Base-by-base conservation (phyloP, 352 stramenopile species). In the Globisporangium radiosum region DNA sequence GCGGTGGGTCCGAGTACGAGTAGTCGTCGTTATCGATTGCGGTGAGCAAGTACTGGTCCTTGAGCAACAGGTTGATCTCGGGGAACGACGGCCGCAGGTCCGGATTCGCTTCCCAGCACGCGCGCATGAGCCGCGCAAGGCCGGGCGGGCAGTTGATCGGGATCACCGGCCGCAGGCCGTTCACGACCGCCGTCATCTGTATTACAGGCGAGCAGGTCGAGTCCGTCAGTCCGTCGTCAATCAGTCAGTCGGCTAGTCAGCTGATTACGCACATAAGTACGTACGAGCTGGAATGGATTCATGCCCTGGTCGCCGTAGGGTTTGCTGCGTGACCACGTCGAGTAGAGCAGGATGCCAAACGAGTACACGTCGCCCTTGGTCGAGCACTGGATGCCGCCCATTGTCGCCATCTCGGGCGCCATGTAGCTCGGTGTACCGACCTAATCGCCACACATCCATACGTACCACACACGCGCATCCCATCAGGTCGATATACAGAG, bases 341-440 rank as follows among this genome's bases (percentile, higher is more conserved):
- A 92, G 68, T 94, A 94, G 33, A 94, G 69, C 58, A 94, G 59
- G 39, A 94, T 94, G 39, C 75, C 85, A 56, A 92, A 94, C 36
- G 82, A 92, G 54, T 92, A 94, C 45, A 94, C 85, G 50, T 94
- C 85, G 49, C 85, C 85, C 63, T 94, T 94, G 15, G 85, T 94
- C 43, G 85, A 94, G 69, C 79, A 90, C 63, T 92, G 82, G 49
- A 90, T 90, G 25, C 80, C 85, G 43, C 85, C 85, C 85, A 94
- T 94, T 7, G 85, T 94, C 14, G 87, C 87, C 87, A 96, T 95
- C 66, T 96, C 88, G 3, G 88, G 88, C 43, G 86, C 85, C 86
- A 95, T 95, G 60, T 94, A 96, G 50, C 86, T 94, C 14, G 88
- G 88, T 37, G 88, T 96, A 36, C 85, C 86, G 50, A 95, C 86